Conservation (phyloP, 495 filamentous ascomycete genomes). For the Thermothielavioides terrestris region DNA sequence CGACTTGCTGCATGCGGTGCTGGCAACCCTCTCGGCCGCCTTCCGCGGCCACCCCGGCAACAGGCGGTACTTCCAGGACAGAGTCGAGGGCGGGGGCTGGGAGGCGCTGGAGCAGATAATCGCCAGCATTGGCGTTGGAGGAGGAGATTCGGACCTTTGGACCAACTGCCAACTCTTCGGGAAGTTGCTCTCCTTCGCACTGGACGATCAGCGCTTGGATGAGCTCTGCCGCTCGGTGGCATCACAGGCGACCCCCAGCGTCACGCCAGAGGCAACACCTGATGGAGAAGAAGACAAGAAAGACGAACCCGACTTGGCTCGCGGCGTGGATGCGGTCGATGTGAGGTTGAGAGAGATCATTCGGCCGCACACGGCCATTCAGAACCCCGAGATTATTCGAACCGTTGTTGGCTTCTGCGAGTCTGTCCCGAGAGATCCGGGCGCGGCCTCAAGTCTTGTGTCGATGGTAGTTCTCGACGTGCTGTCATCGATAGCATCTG, state of each 20-base stretch:
- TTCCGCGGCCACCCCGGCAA: slow-evolving; percentile 80
- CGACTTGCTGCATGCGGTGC: slow-evolving; percentile 57
- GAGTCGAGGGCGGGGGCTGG: slow-evolving; percentile 68
- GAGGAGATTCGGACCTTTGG: slow-evolving; percentile 48
- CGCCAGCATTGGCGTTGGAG: slow-evolving; percentile 50
- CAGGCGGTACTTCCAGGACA: slow-evolving; percentile 69
- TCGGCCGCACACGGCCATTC: slow-evolving; percentile 45
- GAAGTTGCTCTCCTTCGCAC: slow-evolving; percentile 68
- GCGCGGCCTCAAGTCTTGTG: slow-evolving; percentile 35
- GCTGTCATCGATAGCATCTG: slow-evolving; percentile 41
- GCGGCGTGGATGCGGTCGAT: slow-evolving; percentile 29
- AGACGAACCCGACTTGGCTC: slow-evolving; percentile 9
- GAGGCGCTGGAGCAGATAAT: slow-evolving; percentile 63
- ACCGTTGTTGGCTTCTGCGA: slow-evolving; percentile 59
- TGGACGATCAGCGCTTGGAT: slow-evolving; percentile 64
- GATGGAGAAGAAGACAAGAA: background rate
- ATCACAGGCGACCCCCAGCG: background rate
- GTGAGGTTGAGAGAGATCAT: slow-evolving; percentile 40
- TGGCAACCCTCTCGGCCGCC: slow-evolving; percentile 65
- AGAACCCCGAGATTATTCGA: slow-evolving; percentile 57
- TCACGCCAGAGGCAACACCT: background rate
- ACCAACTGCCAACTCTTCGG: slow-evolving; percentile 73
- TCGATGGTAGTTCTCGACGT: slow-evolving; percentile 54
- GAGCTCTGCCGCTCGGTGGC: slow-evolving; percentile 38
- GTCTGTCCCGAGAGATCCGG: slow-evolving; percentile 42